Base-by-base conservation (phyloP, 352 stramenopile genomes). In the Blastocystis sp. region DNA sequence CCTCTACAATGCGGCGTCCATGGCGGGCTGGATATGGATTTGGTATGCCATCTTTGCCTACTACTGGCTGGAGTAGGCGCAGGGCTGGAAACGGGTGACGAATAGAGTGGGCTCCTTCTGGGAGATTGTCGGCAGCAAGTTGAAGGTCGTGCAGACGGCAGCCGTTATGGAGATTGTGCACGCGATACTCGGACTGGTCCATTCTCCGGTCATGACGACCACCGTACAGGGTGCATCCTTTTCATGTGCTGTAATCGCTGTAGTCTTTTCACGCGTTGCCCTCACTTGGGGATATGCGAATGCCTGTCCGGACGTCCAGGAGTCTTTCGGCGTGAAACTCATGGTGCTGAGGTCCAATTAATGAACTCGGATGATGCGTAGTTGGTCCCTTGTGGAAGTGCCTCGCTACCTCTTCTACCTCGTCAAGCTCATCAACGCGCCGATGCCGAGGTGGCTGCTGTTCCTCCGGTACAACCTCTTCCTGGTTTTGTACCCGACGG, bases 381-480 rank as follows among this genome's bases (percentile, higher is more conserved):
- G 78, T 86, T 96, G 94, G 94, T 91, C 91, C 3, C 91, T 95
- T 67, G 93, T 95, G 21, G 94, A 96, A 86, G 94, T 98, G 41
- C 95, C 95, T 76, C 95, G 96, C 69, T 99, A 99, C 92, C 91
- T 96, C 11, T 99, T 98, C 91, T 98, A 98, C 90, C 91, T 96
- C 23, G 91, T 96, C 79, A 97, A 97, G 89, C 89, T 98, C 69
- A 91, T 97, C 90, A 91, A 95, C 69, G 2, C 62, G 17, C 93
- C 91, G 53, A 94, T 97, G 89, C 96, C 96, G n/a, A 95, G 92
- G 87, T 94, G 94, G 82, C 91, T 99, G 52, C 97, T 98, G 90
- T 99, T 95, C 92, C 90, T 98, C 53, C 94, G 96, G 76, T 98
- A 99, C 90, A 96, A 96, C 79, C 92, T 98, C 34, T 99, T 99